phyloP scores from a whole-genome alignment of 768 basidiomycete species.

The Austroboletus eburneus region DNA sequence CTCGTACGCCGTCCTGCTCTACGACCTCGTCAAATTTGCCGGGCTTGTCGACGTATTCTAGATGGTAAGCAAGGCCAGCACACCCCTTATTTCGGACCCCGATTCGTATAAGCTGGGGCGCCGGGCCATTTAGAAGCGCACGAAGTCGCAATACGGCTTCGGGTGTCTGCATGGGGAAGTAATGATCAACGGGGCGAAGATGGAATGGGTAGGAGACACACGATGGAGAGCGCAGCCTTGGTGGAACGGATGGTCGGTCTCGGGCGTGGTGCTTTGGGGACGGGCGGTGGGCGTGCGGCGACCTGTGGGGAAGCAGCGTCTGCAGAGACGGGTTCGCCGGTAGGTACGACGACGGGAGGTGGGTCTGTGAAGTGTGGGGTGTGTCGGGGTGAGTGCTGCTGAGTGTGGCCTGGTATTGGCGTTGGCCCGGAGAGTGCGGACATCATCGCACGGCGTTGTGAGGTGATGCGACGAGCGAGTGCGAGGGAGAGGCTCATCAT shows the following conservation, averaged over 20 bases:
- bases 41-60: constrained; percentile 91
- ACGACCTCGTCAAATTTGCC: constrained; percentile 95
- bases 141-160: constrained; percentile 69
- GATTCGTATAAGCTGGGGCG: constrained; percentile 89
- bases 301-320: constrained; percentile 69
- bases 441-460: constrained; percentile 60
- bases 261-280: constrained; percentile 59
- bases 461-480: neutral
- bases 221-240: constrained; percentile 77
- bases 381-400: constrained; percentile 2
- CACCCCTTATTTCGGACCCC: constrained; percentile 98
- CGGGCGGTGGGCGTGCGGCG: constrained; percentile 66
- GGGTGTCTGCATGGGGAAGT: constrained; percentile 55
- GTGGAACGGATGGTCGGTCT: constrained; percentile 63
- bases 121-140: constrained; percentile 72
- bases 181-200: neutral
- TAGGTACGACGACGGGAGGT: constrained; percentile 50
- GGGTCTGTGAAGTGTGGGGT: constrained; percentile 36
- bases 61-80: constrained; percentile 78
- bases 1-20: constrained; percentile 89
- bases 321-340: constrained; percentile 42
- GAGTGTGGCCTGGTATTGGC: constrained; percentile 16
- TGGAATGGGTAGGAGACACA: constrained; percentile 30
- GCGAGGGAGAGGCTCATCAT: constrained; percentile 19
- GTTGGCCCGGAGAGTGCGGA: constrained; percentile 46